These are phyloP conservation scores for Mortierella sp. DNA, from an alignment of 371 early-diverging fungal species.

Conservation along the genomic window DNA sequence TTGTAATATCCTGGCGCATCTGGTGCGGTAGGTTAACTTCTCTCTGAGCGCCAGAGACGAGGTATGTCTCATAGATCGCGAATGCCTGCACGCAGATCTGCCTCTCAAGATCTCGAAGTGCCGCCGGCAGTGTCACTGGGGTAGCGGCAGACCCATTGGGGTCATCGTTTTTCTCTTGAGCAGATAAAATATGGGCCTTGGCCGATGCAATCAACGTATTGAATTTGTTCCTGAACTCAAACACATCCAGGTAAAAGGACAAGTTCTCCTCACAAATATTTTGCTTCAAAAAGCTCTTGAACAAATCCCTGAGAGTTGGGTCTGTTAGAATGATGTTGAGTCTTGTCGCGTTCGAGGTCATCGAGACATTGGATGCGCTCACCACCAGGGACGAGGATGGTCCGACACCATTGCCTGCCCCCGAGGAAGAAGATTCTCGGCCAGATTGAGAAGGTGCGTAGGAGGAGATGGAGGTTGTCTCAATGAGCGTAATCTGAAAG, in stretches of 20 bases:
- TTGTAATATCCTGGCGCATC: conserved; percentile 39
- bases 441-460: conserved; percentile 44
- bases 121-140: conserved; percentile 16
- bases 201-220: conserved; percentile 34
- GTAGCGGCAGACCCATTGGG: too few relatives aligned
- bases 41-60: conserved; percentile 30
- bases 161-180: too few relatives aligned
- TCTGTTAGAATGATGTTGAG: conserved; percentile 72
- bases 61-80: conserved; percentile 41
- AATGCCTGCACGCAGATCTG: conserved; percentile 50
- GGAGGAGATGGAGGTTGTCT: conserved; percentile 20
- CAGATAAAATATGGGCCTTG: conserved; percentile 15
- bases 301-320: conserved; percentile 66
- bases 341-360: conserved; percentile 64
- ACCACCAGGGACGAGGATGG: conserved; percentile 14
- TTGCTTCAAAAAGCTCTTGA: conserved; percentile 70
- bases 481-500: conserved; percentile 29
- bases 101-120: conserved; percentile 48
- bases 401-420: background rate
- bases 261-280: conserved; percentile 81
- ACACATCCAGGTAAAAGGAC: conserved; percentile 71
- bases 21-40: conserved; percentile 49
- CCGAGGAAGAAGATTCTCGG: conserved; percentile 11
- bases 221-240: conserved; percentile 41
- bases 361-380: conserved; percentile 19